Conservation (phyloP, 2,329 filamentous ascomycete genomes). For the Fusarium sp. region DNA sequence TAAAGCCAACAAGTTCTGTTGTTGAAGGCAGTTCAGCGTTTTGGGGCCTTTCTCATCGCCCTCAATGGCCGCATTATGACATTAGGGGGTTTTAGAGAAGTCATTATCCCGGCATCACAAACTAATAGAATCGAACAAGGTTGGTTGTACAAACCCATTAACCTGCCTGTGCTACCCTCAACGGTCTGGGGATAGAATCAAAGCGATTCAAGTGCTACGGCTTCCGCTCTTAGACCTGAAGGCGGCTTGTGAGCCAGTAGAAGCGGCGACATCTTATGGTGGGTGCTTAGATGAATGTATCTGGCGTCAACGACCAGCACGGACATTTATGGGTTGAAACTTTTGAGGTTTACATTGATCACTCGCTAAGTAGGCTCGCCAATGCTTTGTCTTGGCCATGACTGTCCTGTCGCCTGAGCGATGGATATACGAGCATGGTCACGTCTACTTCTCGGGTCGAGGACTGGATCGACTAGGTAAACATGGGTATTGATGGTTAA, state of each 20-base stretch:
- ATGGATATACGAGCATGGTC: not conserved
- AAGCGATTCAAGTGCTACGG: slow-evolving; percentile 3
- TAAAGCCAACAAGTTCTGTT: not conserved
- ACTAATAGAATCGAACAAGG: not conserved
- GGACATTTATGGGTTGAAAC: not conserved
- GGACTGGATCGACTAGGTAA: not conserved
- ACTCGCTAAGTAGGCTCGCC: not conserved
- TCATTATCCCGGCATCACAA: not conserved
- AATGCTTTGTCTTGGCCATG: not conserved
- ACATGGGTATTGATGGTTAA: not conserved
- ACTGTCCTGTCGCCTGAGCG: not conserved
- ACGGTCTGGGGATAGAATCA: slow-evolving; percentile 6
- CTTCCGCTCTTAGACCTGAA: slow-evolving; percentile 8
- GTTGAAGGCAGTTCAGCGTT: not conserved
- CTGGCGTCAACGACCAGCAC: not conserved
- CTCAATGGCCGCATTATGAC: not conserved
- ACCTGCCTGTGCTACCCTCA: slow-evolving; percentile 11
- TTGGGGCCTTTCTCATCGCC: not conserved
- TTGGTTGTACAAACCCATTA: not conserved
- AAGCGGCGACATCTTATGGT: slow-evolving; percentile 13
- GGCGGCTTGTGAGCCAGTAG: slow-evolving; percentile 4
- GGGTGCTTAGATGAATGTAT: not conserved
- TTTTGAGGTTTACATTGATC: not conserved
- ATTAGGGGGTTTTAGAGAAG: not conserved
- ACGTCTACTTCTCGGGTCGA: not conserved